These are phyloP conservation scores for Mycena vitilis DNA, from an alignment of 768 basidiomycete genomes.

Conservation along the genomic window DNA sequence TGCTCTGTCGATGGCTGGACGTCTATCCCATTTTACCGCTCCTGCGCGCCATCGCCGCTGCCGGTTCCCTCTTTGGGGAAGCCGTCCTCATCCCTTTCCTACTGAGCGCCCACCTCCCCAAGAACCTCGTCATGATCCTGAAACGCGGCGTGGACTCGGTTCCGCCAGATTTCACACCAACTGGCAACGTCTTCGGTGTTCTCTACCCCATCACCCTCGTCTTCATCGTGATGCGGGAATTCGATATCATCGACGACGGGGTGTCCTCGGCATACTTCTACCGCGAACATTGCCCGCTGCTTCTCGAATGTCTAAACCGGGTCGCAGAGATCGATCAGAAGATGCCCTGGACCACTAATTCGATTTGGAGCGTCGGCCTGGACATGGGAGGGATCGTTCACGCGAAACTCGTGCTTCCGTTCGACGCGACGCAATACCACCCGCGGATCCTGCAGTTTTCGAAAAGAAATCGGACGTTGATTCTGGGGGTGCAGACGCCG, in stretches of 20 bases:
- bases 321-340: conserved; percentile 18
- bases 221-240: conserved; percentile 11
- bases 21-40: conserved; percentile 24
- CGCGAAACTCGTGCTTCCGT: conserved; percentile 30
- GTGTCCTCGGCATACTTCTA: conserved; percentile 30
- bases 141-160: conserved; percentile 29
- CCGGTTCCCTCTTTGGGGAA: conserved; percentile 16
- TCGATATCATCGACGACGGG: conserved; percentile 20
- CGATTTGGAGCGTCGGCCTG: conserved; percentile 3
- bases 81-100: conserved; percentile 25
- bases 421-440: conserved; percentile 28
- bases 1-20: conserved; percentile 32
- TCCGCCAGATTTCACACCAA: conserved; percentile 14
- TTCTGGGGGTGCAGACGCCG: conserved; percentile 23
- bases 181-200: conserved; percentile 12
- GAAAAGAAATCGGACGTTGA: not conserved
- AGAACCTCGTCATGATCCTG: conserved; percentile 29
- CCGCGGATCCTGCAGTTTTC: conserved; percentile 13
- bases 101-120: conserved; percentile 31
- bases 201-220: conserved; percentile 29
- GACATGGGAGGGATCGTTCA: conserved; percentile 20
- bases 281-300: conserved; percentile 28
- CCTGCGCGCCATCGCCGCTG: conserved; percentile 26
- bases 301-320: conserved; percentile 25
- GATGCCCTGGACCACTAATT: not conserved